Conservation (phyloP, 352 stramenopile genomes). For the Globisporangium alternatum region DNA sequence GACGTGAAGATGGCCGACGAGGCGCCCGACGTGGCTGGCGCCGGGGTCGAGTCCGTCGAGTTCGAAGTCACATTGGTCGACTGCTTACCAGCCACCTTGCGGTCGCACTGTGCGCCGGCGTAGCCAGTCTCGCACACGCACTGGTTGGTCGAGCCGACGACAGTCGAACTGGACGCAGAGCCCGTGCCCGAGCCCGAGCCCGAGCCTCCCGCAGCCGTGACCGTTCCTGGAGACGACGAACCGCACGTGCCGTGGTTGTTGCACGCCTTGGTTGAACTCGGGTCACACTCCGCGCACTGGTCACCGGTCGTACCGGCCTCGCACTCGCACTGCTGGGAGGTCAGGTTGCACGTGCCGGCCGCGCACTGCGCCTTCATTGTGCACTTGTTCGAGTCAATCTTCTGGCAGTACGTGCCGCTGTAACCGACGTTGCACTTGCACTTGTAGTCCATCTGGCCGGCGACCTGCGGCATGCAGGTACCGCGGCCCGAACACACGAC, state of each 20-base stretch:
- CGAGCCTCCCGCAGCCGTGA: constrained; percentile 17
- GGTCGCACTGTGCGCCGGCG: constrained; percentile 54
- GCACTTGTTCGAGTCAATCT: constrained; percentile 71
- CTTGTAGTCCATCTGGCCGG: constrained; percentile 47
- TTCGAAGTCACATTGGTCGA: constrained; percentile 4
- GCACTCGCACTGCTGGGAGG: constrained; percentile 63
- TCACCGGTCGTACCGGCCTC: constrained; percentile 53
- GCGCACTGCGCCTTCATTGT: constrained; percentile 60
- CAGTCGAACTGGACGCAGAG: constrained; percentile 16
- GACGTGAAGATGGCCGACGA: constrained; percentile 19
- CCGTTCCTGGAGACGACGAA: constrained; percentile 19
- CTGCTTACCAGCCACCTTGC: constrained; percentile 40
- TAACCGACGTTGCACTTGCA: constrained; percentile 77
- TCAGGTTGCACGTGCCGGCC: constrained; percentile 62
- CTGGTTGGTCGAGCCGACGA: constrained; percentile 36
- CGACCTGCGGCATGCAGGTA: constrained; percentile 49
- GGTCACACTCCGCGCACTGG: constrained; percentile 73
- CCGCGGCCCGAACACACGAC: constrained; percentile 78
- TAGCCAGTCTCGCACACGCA: constrained; percentile 62
- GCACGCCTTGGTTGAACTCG: constrained; percentile 47
- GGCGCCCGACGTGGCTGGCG: constrained; percentile 24
- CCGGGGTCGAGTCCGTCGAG: constrained; percentile 18
- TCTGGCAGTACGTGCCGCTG: constrained; percentile 75
- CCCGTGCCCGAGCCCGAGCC: too few relatives aligned
- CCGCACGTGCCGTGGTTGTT: constrained; percentile 57